Conservation (phyloP, 306 rosid genomes). For the Quercus suber region DNA sequence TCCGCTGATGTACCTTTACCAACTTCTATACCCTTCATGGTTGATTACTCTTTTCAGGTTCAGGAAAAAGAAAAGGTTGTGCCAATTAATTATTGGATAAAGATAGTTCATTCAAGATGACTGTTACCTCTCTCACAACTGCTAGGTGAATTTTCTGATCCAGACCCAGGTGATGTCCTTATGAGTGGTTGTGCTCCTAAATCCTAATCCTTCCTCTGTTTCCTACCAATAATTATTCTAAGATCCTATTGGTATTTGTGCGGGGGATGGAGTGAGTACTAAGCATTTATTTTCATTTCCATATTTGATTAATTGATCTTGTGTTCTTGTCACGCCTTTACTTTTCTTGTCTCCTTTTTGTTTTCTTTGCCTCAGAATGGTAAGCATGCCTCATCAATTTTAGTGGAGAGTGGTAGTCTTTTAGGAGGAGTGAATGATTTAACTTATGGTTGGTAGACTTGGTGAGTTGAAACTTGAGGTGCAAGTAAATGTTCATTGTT, state of each 20-base stretch:
- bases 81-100: slow-evolving; percentile 23
- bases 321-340: slow-evolving; percentile 28
- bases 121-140: slow-evolving; percentile 29
- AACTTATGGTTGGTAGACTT: slow-evolving; percentile 36
- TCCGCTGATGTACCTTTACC: slow-evolving; percentile 15
- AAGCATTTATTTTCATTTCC: slow-evolving; percentile 31
- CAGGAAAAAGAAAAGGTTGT: slow-evolving; percentile 29
- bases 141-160: slow-evolving; percentile 29
- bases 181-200: slow-evolving; percentile 32
- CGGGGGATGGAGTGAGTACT: slow-evolving; percentile 26
- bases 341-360: slow-evolving; percentile 31
- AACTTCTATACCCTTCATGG: slow-evolving; percentile 21
- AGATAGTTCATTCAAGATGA: slow-evolving; percentile 35
- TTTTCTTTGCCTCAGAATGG: slow-evolving; percentile 44
- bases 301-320: neutral
- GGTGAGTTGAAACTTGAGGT: slow-evolving; percentile 23
- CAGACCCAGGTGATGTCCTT: slow-evolving; percentile 47
- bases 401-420: slow-evolving; percentile 33
- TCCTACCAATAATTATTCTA: slow-evolving; percentile 24
- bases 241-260: slow-evolving; percentile 23
- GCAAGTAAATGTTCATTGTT: slow-evolving; percentile 26
- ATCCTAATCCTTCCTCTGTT: slow-evolving; percentile 27
- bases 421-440: slow-evolving; percentile 41
- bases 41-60: slow-evolving; percentile 36
- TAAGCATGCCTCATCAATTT: slow-evolving; percentile 28